Evolutionary conservation across 2,329 filamentous ascomycete species (phyloP), one percentile per base, ranked within the genome.

Genomic region (Colletotrichum sp.): DNA sequence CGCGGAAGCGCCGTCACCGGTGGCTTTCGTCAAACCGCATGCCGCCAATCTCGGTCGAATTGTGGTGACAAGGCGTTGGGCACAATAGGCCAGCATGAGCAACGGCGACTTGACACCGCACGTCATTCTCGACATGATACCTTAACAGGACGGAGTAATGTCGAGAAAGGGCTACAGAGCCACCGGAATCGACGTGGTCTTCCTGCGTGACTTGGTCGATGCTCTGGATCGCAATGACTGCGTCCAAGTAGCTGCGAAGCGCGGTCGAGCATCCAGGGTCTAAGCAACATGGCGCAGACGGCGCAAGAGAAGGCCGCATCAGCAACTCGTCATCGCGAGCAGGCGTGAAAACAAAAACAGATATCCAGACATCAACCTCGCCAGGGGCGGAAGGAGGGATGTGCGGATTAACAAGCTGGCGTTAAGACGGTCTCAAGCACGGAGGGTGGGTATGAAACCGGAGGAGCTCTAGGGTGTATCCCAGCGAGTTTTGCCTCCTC

Each of bases 371-470:
- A 24, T 39, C 49, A 30, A 60, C 34, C 49, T 24, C 59, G 36
- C n/a, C 67, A 71, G 62, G 60, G 68, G 67, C 18, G 21, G 63
- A 21, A 18, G 49, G 30, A 74, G 66, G 66, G 59, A 74, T 74
- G 66, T 16, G 30, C 34, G 66, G 62, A n/a, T 66, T 67, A 60
- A 67, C 72, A 36, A 15, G 67, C 59, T 74, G 44, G 60, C 67
- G 67, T 74, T 65, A 65, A 74, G 60, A 69, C 71, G 66, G 71
- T 65, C 59, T 74, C 49, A 55, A 62, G 60, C 62, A 66, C 60
- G 34, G 49, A 66, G 49, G 34, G 67, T 75, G 72, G 49, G 72
- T 49, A 71, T 71, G 72, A 71, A 75, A 75, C 67, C 49, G 67
- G 60, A 71, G 16, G n/a, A 28, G 18, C 21, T 55, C 66, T 65